Evolutionary conservation across 139 green algal genomes (phyloP).

Genomic region (Pleodorina starrii): DNA sequence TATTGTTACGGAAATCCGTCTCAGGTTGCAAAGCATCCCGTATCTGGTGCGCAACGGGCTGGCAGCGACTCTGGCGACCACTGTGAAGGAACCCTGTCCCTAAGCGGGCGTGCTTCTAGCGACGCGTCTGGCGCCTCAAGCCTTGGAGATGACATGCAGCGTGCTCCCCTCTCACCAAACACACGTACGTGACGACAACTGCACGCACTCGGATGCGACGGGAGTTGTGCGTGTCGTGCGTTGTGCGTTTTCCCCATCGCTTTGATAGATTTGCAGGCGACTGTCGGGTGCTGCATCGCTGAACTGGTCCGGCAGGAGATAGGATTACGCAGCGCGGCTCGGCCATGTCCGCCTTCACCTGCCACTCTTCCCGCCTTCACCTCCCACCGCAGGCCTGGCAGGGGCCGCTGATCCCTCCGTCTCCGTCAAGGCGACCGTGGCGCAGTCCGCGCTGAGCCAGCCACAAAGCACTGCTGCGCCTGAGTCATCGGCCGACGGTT

Average conservation of each 20-base stretch:
- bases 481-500: too few species aligned
- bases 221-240: background rate
- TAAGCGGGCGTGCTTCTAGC: background rate
- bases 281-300: too few species aligned
- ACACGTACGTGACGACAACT: background rate
- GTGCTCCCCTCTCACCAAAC: background rate
- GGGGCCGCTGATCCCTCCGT: background rate
- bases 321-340: too few species aligned
- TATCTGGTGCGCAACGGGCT: background rate
- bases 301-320: too few species aligned
- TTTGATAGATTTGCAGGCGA: too few species aligned
- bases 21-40: background rate
- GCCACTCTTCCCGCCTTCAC: background rate
- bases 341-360: too few species aligned
- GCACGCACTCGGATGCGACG: background rate
- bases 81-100: background rate
- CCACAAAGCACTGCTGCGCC: too few species aligned
- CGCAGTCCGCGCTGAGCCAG: too few species aligned
- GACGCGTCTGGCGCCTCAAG: background rate
- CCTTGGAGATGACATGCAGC: conserved; percentile 3
- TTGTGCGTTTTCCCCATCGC: too few species aligned
- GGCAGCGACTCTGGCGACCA: background rate
- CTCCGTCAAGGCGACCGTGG: too few species aligned
- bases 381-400: background rate
- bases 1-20: too few species aligned